phyloP scores from a whole-genome alignment of 1,139 yeast genomes.

The Tardiomyces depauwii region DNA sequence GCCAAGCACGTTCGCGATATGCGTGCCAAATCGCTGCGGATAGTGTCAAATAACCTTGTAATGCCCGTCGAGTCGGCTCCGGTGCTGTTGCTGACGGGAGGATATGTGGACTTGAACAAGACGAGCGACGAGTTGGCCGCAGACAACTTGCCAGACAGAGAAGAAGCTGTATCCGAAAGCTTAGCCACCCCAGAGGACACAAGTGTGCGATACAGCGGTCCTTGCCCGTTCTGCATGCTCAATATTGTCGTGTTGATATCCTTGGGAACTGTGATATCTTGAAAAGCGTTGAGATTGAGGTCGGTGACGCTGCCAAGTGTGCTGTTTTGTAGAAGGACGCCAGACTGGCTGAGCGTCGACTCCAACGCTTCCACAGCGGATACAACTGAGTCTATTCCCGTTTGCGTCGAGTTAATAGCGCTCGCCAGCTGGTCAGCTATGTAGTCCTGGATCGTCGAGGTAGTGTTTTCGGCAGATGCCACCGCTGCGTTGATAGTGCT shows the following conservation, averaged over 20 bases:
- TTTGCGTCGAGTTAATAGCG: background rate
- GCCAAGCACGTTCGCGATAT: background rate
- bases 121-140: background rate
- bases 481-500: background rate
- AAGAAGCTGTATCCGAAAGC: background rate
- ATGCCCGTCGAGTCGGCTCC: background rate
- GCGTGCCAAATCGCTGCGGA: background rate
- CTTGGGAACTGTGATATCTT: conserved; percentile 6
- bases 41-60: background rate
- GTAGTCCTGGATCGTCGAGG: background rate
- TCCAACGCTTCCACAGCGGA: background rate
- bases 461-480: background rate
- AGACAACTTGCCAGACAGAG: background rate
- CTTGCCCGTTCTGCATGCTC: background rate
- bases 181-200: background rate
- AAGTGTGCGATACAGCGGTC: background rate
- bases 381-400: background rate
- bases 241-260: conserved; percentile 2
- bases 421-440: background rate
- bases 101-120: background rate
- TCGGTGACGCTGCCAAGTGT: conserved; percentile 5
- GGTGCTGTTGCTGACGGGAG: background rate
- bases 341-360: background rate
- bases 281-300: conserved; percentile 7
- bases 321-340: background rate